Conservation (phyloP, 1,284 basidiomycete species). For the Ustilago curta region DNA sequence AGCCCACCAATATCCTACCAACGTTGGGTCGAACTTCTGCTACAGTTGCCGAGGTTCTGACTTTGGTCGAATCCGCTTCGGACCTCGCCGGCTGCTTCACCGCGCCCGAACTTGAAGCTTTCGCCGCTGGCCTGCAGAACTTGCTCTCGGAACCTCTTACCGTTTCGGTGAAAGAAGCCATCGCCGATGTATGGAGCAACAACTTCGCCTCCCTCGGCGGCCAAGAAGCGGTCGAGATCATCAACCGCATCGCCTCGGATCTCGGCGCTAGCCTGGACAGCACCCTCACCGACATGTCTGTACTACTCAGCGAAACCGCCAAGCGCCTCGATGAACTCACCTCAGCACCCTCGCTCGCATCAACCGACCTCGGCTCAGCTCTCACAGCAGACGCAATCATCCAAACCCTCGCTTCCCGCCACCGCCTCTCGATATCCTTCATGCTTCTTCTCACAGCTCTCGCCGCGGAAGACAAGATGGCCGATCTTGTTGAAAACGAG, state of each 20-base stretch:
- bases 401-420: slow-evolving; percentile 39
- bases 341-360: slow-evolving; percentile 18
- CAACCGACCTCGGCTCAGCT: slow-evolving; percentile 44
- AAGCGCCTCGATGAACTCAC: slow-evolving; percentile 7
- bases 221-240: slow-evolving; percentile 28
- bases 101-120: slow-evolving; percentile 39
- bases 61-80: slow-evolving; percentile 40
- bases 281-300: slow-evolving; percentile 34
- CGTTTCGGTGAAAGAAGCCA: slow-evolving; percentile 46
- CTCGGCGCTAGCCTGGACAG: slow-evolving; percentile 47
- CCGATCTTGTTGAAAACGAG: slow-evolving; percentile 43
- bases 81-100: slow-evolving; percentile 37
- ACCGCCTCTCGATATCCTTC: slow-evolving; percentile 37
- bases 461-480: slow-evolving; percentile 44
- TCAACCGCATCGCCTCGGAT: slow-evolving; percentile 23
- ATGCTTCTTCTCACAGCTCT: slow-evolving; percentile 38
- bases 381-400: slow-evolving; percentile 38
- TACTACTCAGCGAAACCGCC: slow-evolving; percentile 42
- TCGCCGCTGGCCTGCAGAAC: slow-evolving; percentile 35
- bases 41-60: slow-evolving; percentile 45
- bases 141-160: slow-evolving; percentile 37
- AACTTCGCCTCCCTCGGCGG: slow-evolving; percentile 37
- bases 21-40: slow-evolving; percentile 42
- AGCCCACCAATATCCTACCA: slow-evolving; percentile 39
- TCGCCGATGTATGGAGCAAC: slow-evolving; percentile 37